phyloP scores from a whole-genome alignment of 495 filamentous ascomycete genomes.

The Trichocladium antarcticum region DNA sequence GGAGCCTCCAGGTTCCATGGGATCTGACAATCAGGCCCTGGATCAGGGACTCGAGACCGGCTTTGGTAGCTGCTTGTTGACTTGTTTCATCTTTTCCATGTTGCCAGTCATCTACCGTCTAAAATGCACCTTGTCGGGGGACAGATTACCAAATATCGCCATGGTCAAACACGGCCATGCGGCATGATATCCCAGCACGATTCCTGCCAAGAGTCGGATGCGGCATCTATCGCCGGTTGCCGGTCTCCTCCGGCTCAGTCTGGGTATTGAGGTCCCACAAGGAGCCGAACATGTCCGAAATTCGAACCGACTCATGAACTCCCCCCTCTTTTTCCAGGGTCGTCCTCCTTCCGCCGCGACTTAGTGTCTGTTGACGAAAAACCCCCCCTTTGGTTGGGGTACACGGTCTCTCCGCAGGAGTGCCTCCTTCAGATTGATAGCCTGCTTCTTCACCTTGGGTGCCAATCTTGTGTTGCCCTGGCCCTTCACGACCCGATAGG shows the following conservation, averaged over 20 bases:
- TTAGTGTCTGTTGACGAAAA: slow-evolving; percentile 30
- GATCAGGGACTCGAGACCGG: too few species aligned
- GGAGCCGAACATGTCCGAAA: slow-evolving; percentile 6
- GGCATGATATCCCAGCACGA: not conserved
- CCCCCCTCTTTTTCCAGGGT: not conserved
- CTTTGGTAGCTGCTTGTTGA: too few species aligned
- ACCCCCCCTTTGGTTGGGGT: slow-evolving; percentile 24
- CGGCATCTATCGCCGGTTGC: not conserved
- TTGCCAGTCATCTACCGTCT: not conserved
- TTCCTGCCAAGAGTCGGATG: not conserved
- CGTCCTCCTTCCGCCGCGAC: not conserved
- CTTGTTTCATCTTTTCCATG: too few species aligned
- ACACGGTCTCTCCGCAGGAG: slow-evolving; percentile 29
- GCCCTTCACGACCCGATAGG: slow-evolving; percentile 31
- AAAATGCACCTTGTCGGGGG: not conserved
- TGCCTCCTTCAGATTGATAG: slow-evolving; percentile 24
- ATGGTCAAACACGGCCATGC: not conserved
- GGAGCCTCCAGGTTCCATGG: too few species aligned
- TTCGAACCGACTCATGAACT: not conserved
- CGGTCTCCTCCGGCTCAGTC: not conserved
- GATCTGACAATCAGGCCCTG: too few species aligned
- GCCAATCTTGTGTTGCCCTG: slow-evolving; percentile 26
- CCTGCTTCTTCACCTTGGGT: slow-evolving; percentile 28
- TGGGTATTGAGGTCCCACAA: slow-evolving; percentile 4
- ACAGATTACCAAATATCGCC: not conserved